These are phyloP conservation scores for Monosporascus sp. DNA, from an alignment of 2,329 filamentous ascomycete species.

Conservation along the genomic window DNA sequence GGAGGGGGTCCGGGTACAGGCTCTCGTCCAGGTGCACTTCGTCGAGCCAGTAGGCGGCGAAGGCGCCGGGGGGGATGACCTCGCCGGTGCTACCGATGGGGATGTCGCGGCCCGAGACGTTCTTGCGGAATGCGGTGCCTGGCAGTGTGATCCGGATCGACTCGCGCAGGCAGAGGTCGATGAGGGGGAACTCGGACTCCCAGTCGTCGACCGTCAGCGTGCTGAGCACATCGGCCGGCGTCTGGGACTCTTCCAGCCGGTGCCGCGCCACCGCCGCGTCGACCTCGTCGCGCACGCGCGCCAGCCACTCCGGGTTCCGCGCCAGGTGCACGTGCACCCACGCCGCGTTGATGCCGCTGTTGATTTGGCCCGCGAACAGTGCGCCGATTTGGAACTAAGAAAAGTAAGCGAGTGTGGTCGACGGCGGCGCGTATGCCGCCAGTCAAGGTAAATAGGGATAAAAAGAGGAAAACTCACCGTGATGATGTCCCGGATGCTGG, in stretches of 20 bases:
- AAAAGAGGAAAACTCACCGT: slow-evolving; percentile 22
- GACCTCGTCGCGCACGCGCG: slow-evolving; percentile 40
- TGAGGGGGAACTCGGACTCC: slow-evolving; percentile 47
- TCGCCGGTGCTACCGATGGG: slow-evolving; percentile 38
- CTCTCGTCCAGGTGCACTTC: slow-evolving; percentile 38
- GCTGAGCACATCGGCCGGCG: slow-evolving; percentile 31
- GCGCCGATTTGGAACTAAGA: slow-evolving; percentile 44
- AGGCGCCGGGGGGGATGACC: slow-evolving; percentile 43
- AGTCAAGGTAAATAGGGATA: neutral
- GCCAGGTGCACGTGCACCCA: slow-evolving; percentile 48
- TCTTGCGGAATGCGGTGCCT: slow-evolving; percentile 47
- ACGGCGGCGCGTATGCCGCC: neutral
- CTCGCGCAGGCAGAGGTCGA: slow-evolving; percentile 48
- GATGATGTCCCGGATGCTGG: slow-evolving; percentile 37
- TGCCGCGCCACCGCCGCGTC: slow-evolving; percentile 37
- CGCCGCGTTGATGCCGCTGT: slow-evolving; percentile 49
- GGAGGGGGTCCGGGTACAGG: slow-evolving; percentile 34
- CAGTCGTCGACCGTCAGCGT: slow-evolving; percentile 45
- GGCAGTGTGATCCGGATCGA: slow-evolving; percentile 44
- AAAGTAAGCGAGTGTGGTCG: neutral
- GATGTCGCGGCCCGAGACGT: slow-evolving; percentile 39
- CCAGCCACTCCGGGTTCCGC: slow-evolving; percentile 39
- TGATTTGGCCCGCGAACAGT: slow-evolving; percentile 52
- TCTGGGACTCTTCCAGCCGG: slow-evolving; percentile 24
- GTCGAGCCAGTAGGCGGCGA: slow-evolving; percentile 39